phyloP scores from a whole-genome alignment of 495 filamentous ascomycete genomes.

The Lindgomyces ingoldianus region DNA sequence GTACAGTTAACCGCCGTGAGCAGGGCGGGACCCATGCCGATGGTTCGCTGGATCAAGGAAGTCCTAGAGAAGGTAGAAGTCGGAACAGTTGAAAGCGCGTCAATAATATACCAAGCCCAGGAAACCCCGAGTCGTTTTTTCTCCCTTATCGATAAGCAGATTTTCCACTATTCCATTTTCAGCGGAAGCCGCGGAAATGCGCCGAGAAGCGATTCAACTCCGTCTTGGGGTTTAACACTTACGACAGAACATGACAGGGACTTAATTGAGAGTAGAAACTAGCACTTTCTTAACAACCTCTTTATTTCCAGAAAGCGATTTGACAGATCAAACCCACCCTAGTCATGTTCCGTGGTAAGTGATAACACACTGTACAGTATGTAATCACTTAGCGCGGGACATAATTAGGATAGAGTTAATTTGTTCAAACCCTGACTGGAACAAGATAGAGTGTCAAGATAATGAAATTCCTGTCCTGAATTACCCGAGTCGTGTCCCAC shows the following conservation, averaged over 20 bases:
- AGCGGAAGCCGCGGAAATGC: slow-evolving; percentile 18
- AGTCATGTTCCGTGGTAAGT: no score
- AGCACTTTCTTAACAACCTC: no score
- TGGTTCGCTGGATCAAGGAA: not conserved
- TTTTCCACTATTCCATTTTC: slow-evolving; percentile 12
- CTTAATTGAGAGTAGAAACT: no score
- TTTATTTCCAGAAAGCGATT: not conserved
- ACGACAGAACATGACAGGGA: no score
- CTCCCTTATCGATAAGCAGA: slow-evolving; percentile 32
- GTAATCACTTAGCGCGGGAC: no score
- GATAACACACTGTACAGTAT: no score
- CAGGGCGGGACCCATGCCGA: slow-evolving; percentile 55
- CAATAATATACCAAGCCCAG: not conserved
- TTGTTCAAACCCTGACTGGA: no score
- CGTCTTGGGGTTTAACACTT: not conserved
- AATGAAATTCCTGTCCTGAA: no score
- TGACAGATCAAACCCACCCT: not conserved
- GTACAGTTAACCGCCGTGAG: slow-evolving; percentile 76
- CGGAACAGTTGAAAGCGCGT: not conserved
- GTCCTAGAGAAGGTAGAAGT: not conserved
- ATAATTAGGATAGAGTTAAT: no score
- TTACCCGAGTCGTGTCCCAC: no score
- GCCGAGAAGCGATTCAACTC: not conserved
- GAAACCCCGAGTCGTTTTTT: slow-evolving; percentile 13
- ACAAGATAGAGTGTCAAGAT: no score